These are phyloP conservation scores for Colletotrichum sp. DNA, from an alignment of 2,329 filamentous ascomycete genomes.

Conservation along the genomic window DNA sequence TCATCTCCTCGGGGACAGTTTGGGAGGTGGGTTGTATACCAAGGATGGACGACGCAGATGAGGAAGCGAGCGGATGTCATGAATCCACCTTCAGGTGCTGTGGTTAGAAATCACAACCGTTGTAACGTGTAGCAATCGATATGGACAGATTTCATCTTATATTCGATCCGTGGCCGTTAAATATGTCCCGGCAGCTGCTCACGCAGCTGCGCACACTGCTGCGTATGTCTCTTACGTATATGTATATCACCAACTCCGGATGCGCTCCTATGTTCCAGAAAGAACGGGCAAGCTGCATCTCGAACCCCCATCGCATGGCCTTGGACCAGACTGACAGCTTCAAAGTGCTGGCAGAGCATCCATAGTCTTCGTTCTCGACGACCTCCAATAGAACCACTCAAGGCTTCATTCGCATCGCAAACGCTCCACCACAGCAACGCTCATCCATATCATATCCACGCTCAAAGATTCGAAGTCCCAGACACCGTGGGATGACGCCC, in stretches of 20 bases:
- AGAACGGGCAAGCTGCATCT: background rate
- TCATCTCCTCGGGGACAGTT: background rate
- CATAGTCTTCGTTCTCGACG: background rate
- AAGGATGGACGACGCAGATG: background rate
- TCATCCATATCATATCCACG: background rate
- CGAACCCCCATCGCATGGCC: background rate
- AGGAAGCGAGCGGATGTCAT: background rate
- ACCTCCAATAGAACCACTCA: background rate
- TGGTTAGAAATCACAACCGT: background rate
- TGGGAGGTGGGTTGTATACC: background rate
- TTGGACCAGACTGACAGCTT: background rate
- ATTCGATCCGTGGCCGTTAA: background rate
- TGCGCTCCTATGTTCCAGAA: background rate
- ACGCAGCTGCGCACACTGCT: background rate
- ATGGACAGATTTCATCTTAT: background rate
- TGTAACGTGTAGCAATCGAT: background rate
- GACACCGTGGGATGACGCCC: background rate
- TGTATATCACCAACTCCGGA: background rate
- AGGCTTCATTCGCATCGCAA: background rate
- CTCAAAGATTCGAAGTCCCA: background rate
- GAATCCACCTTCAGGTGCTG: background rate
- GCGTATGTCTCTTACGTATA: background rate
- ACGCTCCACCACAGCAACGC: background rate
- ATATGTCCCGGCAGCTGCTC: background rate
- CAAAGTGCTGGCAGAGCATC: background rate